phyloP scores from a whole-genome alignment of 2,329 filamentous ascomycete species.

The Ascocoryne sarcoides region DNA sequence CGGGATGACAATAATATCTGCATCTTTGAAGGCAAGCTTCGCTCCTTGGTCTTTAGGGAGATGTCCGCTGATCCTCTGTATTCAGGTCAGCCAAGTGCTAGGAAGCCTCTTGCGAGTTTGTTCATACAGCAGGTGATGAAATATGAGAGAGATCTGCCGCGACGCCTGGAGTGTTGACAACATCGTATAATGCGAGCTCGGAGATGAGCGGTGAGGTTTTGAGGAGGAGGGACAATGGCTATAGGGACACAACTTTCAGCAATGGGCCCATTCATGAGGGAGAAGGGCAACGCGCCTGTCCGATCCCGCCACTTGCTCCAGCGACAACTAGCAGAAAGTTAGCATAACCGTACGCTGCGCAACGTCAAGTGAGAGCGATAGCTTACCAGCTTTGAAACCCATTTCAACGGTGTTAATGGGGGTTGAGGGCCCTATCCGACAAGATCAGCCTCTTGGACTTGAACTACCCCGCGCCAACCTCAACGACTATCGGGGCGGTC shows the following conservation, averaged over 20 bases:
- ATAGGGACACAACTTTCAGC: conserved; percentile 17
- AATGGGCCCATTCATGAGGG: conserved; percentile 2
- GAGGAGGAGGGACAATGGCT: conserved; percentile 94
- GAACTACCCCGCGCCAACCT: neutral
- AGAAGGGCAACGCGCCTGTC: conserved; percentile 57
- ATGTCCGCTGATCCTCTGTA: conserved; percentile 76
- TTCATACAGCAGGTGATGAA: conserved; percentile 73
- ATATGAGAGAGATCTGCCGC: conserved; percentile 96
- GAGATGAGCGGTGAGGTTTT: conserved; percentile 84
- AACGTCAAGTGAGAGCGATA: neutral
- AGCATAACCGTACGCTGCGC: conserved; percentile 1
- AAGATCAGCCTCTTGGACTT: too few species aligned
- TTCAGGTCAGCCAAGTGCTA: conserved; percentile 30
- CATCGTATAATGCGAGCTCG: conserved; percentile 96
- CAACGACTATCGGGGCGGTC: neutral
- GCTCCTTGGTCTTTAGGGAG: conserved; percentile 79
- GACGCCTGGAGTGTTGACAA: conserved; percentile 96
- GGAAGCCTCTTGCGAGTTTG: neutral
- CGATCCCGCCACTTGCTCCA: conserved; percentile 96
- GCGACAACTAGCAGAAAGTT: conserved; percentile 56
- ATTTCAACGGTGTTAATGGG: too few species aligned
- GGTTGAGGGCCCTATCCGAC: neutral
- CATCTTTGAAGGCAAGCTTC: conserved; percentile 81
- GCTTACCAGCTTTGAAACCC: conserved; percentile 52
- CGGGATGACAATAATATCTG: conserved; percentile 93